Conservation (phyloP, 305 asterid species). For the Fraxinus sp. region DNA sequence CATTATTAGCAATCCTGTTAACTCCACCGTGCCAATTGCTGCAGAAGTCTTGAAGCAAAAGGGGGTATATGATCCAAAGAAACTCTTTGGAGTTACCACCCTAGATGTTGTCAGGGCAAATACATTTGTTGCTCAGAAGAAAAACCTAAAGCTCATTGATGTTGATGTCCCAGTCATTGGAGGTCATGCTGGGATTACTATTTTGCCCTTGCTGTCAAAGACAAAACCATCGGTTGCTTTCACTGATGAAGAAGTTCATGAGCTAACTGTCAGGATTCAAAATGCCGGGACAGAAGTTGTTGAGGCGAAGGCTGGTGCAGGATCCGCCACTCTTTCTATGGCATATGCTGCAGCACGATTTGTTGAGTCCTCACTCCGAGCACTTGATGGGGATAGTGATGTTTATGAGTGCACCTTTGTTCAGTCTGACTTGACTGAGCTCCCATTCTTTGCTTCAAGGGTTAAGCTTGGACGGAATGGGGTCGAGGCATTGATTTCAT, state of each 20-base stretch:
- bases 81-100: conserved; percentile 65
- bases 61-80: conserved; percentile 63
- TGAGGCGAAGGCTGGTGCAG: conserved; percentile 76
- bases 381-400: conserved; percentile 81
- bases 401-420: conserved; percentile 73
- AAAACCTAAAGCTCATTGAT: conserved; percentile 57
- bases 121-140: conserved; percentile 63
- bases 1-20: conserved; percentile 68
- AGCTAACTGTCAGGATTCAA: conserved; percentile 60
- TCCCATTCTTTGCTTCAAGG: conserved; percentile 88
- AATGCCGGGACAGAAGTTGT: conserved; percentile 79
- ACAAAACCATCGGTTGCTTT: conserved; percentile 49
- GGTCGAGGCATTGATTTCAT: conserved; percentile 64
- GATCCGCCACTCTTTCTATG: conserved; percentile 75
- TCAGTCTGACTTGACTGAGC: conserved; percentile 66
- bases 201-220: conserved; percentile 60
- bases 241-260: conserved; percentile 49
- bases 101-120: conserved; percentile 68
- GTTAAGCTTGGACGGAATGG: conserved; percentile 74
- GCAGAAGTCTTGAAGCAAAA: conserved; percentile 66
- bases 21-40: conserved; percentile 70
- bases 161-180: conserved; percentile 69
- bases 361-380: conserved; percentile 72
- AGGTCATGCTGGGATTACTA: conserved; percentile 71
- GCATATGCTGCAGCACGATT: conserved; percentile 74